A percentile compares a stretch with the other conserved stretches of the same genome.
Evolutionary conservation across 345 rosid genomes (phyloP).

Genomic region (Gossypium australe): DNA sequence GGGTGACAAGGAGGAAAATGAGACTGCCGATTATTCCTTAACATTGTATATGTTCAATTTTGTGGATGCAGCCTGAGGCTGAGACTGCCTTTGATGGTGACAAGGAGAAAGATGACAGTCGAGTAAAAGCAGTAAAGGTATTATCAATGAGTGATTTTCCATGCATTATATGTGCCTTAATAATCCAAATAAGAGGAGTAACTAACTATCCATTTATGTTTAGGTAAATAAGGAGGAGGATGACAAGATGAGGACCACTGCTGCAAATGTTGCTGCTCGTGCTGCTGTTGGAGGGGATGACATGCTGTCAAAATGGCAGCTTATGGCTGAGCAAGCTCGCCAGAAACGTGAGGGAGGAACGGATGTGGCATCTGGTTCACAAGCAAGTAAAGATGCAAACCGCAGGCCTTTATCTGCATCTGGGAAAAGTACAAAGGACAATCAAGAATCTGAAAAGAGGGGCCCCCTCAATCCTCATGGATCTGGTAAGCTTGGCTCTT

Average conservation of each 20-base stretch:
- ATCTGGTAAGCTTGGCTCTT: slow-evolving; percentile 42
- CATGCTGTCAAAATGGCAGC: slow-evolving; percentile 89
- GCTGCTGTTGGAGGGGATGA: slow-evolving; percentile 98
- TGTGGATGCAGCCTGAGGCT: slow-evolving; percentile 65
- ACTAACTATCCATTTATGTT: background rate
- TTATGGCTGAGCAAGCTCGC: slow-evolving; percentile 94
- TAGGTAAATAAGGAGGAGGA: slow-evolving; percentile 90
- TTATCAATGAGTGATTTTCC: background rate
- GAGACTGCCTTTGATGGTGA: slow-evolving; percentile 65
- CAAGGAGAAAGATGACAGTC: slow-evolving; percentile 76
- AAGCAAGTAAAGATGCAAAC: slow-evolving; percentile 47
- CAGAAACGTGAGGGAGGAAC: slow-evolving; percentile 65
- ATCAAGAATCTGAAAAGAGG: slow-evolving; percentile 52
- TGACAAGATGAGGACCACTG: slow-evolving; percentile 96
- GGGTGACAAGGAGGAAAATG: background rate
- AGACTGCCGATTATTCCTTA: background rate
- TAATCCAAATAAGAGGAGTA: background rate
- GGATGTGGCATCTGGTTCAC: slow-evolving; percentile 46
- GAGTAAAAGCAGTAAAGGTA: slow-evolving; percentile 67
- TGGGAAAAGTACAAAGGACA: slow-evolving; percentile 50
- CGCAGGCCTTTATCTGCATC: slow-evolving; percentile 38
- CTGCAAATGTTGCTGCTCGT: slow-evolving; percentile 97
- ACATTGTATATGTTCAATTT: slow-evolving; percentile 2
- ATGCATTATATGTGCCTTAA: background rate
- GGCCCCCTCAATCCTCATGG: slow-evolving; percentile 24